phyloP scores from a whole-genome alignment of 345 rosid genomes.

The Hibiscus mutabilis region DNA sequence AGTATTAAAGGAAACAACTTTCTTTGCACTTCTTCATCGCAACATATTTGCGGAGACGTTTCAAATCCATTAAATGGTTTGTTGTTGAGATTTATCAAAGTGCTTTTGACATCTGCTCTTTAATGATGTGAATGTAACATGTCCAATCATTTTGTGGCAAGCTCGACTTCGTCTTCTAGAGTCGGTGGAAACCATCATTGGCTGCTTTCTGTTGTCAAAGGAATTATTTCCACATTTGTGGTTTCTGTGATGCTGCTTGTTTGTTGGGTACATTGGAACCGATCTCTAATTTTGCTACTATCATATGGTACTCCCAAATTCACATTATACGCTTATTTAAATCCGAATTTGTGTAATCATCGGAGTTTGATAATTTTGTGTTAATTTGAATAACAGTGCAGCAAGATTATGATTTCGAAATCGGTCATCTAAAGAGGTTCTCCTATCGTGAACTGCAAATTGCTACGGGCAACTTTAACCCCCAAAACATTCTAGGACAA shows the following conservation, averaged over 20 bases:
- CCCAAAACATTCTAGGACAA: slow-evolving; percentile 76
- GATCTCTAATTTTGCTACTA: slow-evolving; percentile 47
- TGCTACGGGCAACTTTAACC: slow-evolving; percentile 72
- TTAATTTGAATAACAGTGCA: slow-evolving; percentile 45
- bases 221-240: slow-evolving; percentile 59
- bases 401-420: slow-evolving; percentile 83
- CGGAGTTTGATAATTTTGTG: neutral
- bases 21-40: slow-evolving; percentile 55
- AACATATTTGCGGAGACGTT: slow-evolving; percentile 42
- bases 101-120: neutral
- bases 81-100: neutral
- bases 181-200: slow-evolving; percentile 35
- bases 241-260: slow-evolving; percentile 55
- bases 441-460: slow-evolving; percentile 69
- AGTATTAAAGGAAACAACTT: slow-evolving; percentile 67
- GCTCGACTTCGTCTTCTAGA: slow-evolving; percentile 31
- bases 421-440: slow-evolving; percentile 82
- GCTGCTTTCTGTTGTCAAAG: slow-evolving; percentile 62
- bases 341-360: neutral
- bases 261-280: slow-evolving; percentile 77
- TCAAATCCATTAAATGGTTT: slow-evolving; percentile 60
- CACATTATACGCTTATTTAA: neutral
- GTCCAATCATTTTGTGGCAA: slow-evolving; percentile 28
- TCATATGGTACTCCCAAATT: slow-evolving; percentile 49
- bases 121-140: slow-evolving; percentile 5